Conservation (phyloP, 2,329 filamentous ascomycete genomes). For the Hymenoscyphus fructigenus region DNA sequence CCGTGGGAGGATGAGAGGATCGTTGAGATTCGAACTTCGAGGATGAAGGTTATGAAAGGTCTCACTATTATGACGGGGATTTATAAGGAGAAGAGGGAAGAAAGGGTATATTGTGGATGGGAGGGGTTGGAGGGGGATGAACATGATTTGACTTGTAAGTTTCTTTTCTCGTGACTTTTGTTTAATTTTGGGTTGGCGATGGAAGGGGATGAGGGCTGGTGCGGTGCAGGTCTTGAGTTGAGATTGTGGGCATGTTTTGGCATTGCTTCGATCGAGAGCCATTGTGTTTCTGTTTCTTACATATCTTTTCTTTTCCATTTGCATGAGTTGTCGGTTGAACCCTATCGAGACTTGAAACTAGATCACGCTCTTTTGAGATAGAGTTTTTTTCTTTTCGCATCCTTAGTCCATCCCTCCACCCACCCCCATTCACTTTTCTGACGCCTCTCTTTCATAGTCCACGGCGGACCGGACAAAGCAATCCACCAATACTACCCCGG, state of each 20-base stretch:
- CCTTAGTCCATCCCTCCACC: too few species aligned
- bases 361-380: too few species aligned
- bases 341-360: too few species aligned
- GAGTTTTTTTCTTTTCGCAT: too few species aligned
- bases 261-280: neutral
- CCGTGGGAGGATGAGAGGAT: constrained; percentile 39
- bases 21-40: constrained; percentile 56
- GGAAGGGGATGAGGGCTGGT: neutral
- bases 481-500: constrained; percentile 56
- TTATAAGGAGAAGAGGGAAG: constrained; percentile 26
- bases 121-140: constrained; percentile 58
- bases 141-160: constrained; percentile 52
- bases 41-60: constrained; percentile 54
- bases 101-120: constrained; percentile 22
- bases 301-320: too few species aligned
- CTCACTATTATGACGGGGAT: constrained; percentile 55
- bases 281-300: neutral
- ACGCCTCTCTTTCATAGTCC: constrained; percentile 37
- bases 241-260: neutral
- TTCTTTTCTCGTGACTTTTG: neutral
- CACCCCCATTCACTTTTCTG: too few species aligned
- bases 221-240: neutral
- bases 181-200: neutral
- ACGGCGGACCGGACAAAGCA: constrained; percentile 63
- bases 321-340: too few species aligned